Evolutionary conservation across 1,284 basidiomycete genomes (phyloP).

Genomic region (Inonotus hispidus): DNA sequence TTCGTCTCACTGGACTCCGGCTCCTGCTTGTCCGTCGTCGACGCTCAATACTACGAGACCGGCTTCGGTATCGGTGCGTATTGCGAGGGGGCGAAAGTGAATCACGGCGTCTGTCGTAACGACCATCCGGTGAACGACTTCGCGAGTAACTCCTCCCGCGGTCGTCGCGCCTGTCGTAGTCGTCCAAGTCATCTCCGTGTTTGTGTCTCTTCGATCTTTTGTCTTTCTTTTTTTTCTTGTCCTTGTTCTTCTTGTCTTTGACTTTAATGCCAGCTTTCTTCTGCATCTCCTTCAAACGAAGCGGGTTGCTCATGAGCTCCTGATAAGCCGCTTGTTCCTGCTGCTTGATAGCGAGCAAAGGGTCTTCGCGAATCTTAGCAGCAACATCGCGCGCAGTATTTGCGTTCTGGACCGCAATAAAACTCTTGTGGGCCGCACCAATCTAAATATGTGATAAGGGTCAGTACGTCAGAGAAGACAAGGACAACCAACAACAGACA

Average conservation of each 20-base stretch:
- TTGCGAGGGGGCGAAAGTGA: conserved; percentile 13
- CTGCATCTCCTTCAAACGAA: conserved; percentile 79
- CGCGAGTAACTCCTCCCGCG: conserved; percentile 30
- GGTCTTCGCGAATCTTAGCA: conserved; percentile 94
- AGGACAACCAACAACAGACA: neutral
- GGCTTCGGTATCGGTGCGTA: conserved; percentile 5
- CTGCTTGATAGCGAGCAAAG: conserved; percentile 92
- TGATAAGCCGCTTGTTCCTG: conserved; percentile 95
- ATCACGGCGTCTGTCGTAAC: conserved; percentile 5
- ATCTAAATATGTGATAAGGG: conserved; percentile 39
- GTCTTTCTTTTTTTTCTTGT: conserved; percentile 48
- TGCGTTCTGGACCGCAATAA: conserved; percentile 90
- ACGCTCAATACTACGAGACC: conserved; percentile 11
- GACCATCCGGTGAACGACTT: conserved; percentile 20
- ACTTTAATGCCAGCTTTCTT: conserved; percentile 70
- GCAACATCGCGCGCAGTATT: conserved; percentile 88
- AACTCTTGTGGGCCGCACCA: conserved; percentile 81
- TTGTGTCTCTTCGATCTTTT: conserved; percentile 54
- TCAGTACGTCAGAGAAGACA: neutral
- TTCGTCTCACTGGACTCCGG: conserved; percentile 3
- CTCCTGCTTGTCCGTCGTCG: conserved; percentile 8
- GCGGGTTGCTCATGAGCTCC: conserved; percentile 86
- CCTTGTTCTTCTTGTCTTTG: conserved; percentile 72
- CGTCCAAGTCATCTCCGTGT: conserved; percentile 35
- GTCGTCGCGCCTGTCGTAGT: conserved; percentile 23